Evolutionary conservation across 208 protist genomes (phyloP).

Genomic region (Trypanosoma cruzi): DNA sequence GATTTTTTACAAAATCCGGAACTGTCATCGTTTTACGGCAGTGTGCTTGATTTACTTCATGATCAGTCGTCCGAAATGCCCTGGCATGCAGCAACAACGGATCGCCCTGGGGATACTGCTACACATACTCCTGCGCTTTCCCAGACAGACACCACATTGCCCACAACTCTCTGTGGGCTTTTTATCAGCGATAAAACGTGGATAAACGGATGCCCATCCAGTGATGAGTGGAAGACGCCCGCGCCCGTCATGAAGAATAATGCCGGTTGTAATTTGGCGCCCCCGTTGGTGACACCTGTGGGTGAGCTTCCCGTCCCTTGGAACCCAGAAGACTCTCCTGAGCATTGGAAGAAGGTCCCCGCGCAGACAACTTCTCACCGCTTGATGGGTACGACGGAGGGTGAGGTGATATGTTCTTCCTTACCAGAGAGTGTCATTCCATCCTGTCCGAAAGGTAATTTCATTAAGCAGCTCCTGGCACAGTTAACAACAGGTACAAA

Average conservation of each 20-base stretch:
- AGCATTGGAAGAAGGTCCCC: not conserved
- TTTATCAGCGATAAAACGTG: conserved; percentile 13
- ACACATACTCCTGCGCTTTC: not conserved
- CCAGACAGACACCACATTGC: not conserved
- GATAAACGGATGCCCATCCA: not conserved
- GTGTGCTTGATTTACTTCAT: not conserved
- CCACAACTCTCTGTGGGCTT: conserved; percentile 8
- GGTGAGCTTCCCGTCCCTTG: not conserved
- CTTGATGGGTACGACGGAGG: not conserved
- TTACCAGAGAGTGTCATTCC: not conserved
- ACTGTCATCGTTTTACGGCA: not conserved
- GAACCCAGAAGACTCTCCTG: not conserved
- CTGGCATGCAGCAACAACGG: not conserved
- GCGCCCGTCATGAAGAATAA: not conserved
- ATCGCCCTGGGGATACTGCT: not conserved
- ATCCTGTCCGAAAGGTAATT: not conserved
- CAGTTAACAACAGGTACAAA: not conserved
- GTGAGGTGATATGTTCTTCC: not conserved
- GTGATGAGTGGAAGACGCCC: not conserved
- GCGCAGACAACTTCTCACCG: not conserved
- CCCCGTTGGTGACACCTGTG: not conserved
- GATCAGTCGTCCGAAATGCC: too few species aligned
- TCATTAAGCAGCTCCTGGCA: not conserved
- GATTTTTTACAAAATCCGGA: not conserved
- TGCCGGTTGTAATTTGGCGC: not conserved